Evolutionary conservation across 2,329 filamentous ascomycete species (phyloP).

Genomic region (Sarocladiaceae sp.): DNA sequence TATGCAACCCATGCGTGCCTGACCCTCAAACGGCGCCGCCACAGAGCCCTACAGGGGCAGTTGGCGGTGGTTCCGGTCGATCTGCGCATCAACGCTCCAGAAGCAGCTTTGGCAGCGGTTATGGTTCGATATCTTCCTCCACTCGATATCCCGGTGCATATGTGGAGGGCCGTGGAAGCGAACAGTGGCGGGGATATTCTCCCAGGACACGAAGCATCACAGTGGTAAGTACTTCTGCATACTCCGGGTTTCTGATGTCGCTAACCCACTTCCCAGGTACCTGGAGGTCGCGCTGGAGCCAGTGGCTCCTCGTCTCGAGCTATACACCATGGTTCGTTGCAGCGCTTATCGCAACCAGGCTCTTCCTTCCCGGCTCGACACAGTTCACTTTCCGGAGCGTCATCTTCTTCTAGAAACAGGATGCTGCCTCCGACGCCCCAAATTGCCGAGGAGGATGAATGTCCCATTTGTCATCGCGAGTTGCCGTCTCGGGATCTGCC

Average conservation of each 20-base stretch:
- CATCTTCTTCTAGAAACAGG: constrained; percentile 31
- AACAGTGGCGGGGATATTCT: constrained; percentile 27
- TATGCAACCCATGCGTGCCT: constrained; percentile 57
- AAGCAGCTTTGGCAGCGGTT: constrained; percentile 33
- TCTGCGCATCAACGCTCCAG: constrained; percentile 38
- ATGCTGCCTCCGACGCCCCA: constrained; percentile 39
- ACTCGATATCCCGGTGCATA: constrained; percentile 5
- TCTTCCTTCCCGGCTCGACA: constrained; percentile 25
- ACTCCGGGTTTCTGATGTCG: neutral
- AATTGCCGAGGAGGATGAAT: constrained; percentile 69
- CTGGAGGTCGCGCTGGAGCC: constrained; percentile 15
- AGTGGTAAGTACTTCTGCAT: constrained; percentile 32
- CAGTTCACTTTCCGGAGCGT: constrained; percentile 21
- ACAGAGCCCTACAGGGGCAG: constrained; percentile 29
- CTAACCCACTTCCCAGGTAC: constrained; percentile 12
- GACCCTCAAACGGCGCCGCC: constrained; percentile 55
- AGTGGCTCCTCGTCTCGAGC: constrained; percentile 19
- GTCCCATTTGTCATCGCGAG: constrained; percentile 68
- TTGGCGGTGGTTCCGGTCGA: constrained; percentile 27
- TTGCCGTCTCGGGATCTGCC: constrained; percentile 52
- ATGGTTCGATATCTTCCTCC: constrained; percentile 16
- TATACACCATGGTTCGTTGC: neutral
- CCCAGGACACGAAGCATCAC: constrained; percentile 40
- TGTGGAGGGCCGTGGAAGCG: constrained; percentile 20
- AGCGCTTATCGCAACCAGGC: neutral